Percentiles rank a stretch among this genome's conserved stretches.
Evolutionary conservation across 129 eudicot genomes (phyloP).

Genomic region (Arctium lappa): DNA sequence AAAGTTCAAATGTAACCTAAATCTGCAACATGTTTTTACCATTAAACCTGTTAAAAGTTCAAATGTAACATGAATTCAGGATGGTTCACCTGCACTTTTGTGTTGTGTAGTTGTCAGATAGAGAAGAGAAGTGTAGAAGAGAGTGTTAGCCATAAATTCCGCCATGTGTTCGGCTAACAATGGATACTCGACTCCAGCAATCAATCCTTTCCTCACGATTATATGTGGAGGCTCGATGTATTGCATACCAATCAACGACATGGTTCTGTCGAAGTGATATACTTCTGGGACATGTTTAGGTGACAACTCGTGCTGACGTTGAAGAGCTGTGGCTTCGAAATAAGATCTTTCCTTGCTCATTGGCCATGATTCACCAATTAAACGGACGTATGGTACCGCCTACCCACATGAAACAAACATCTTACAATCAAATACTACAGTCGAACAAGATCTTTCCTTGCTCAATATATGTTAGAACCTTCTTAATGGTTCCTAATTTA

Average conservation of each 20-base stretch:
- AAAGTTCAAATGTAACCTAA: not conserved
- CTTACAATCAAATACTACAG: not conserved
- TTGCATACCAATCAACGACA: slow-evolving; percentile 92
- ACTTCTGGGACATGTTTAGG: slow-evolving; percentile 91
- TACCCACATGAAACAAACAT: slow-evolving; percentile 24
- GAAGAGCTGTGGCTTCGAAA: slow-evolving; percentile 70
- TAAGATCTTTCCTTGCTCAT: slow-evolving; percentile 94
- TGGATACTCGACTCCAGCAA: slow-evolving; percentile 85
- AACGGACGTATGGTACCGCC: slow-evolving; percentile 94
- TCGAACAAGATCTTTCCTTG: too few relatives aligned
- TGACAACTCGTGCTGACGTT: slow-evolving; percentile 68
- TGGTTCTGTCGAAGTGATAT: slow-evolving; percentile 80
- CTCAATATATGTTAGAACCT: too few relatives aligned
- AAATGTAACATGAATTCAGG: not conserved
- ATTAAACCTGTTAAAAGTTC: not conserved
- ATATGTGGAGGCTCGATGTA: slow-evolving; percentile 93
- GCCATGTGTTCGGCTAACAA: slow-evolving; percentile 81
- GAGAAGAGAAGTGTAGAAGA: slow-evolving; percentile 83
- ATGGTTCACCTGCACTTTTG: slow-evolving; percentile 63
- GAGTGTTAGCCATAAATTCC: slow-evolving; percentile 79
- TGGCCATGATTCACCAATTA: slow-evolving; percentile 98
- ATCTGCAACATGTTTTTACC: not conserved
- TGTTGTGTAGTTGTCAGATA: slow-evolving; percentile 83
- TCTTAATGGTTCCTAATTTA: too few relatives aligned
- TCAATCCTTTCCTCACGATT: slow-evolving; percentile 79